Conservation (phyloP, 1,284 basidiomycete genomes). For the Sphaerobolus stellatus region DNA sequence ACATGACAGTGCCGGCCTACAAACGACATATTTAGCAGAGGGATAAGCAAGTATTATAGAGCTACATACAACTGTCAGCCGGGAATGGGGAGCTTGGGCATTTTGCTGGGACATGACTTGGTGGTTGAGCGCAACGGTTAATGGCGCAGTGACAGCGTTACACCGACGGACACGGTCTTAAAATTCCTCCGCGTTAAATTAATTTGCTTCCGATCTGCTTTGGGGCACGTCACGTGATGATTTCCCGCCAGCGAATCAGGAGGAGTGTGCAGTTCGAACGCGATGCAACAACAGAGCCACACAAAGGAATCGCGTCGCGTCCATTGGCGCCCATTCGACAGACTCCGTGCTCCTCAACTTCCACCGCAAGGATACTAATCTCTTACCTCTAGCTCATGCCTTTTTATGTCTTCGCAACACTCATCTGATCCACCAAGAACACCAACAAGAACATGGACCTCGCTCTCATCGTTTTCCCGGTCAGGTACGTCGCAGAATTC, state of each 20-base stretch:
- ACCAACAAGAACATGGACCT: conserved; percentile 10
- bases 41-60: too few relatives aligned
- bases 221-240: background rate
- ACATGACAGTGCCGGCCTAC: conserved; percentile 65
- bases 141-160: too few relatives aligned
- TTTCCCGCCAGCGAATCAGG: too few relatives aligned
- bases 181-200: too few relatives aligned
- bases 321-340: too few relatives aligned
- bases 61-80: too few relatives aligned
- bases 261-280: background rate
- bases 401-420: conserved; percentile 9
- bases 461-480: conserved; percentile 9
- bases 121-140: too few relatives aligned
- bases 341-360: too few relatives aligned
- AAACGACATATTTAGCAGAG: background rate
- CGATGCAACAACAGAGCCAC: background rate
- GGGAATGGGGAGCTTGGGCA: too few relatives aligned
- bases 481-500: conserved; percentile 1
- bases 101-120: too few relatives aligned
- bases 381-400: conserved; percentile 4
- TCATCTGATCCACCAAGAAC: conserved; percentile 12
- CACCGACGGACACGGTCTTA: too few relatives aligned
- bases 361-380: background rate
- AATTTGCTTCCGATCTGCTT: too few relatives aligned
- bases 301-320: conserved; percentile 1